Evolutionary conservation across 163 green algal species (phyloP).

Genomic region (Scenedesmus sp.): DNA sequence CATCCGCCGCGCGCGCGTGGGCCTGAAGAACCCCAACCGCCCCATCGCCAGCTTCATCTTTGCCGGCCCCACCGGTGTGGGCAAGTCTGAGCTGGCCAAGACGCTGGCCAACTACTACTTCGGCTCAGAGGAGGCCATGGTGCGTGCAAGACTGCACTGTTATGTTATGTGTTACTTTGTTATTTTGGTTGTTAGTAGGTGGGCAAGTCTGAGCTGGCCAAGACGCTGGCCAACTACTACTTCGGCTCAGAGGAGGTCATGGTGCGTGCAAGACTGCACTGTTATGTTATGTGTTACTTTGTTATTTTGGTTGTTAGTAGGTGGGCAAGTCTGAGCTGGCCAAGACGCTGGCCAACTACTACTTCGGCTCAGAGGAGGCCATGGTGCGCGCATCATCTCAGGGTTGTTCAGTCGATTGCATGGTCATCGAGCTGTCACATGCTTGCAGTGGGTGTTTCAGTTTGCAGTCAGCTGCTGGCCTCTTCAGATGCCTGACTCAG

Average conservation of each 20-base stretch:
- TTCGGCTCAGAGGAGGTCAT: constrained; percentile 98
- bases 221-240: constrained; percentile 99
- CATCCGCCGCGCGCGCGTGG: constrained; percentile 93
- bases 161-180: not conserved
- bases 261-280: constrained; percentile 55
- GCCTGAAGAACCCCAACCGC: constrained; percentile 98
- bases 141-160: constrained; percentile 1
- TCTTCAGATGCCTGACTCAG: no score
- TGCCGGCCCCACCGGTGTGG: constrained; percentile 95
- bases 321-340: constrained; percentile 99
- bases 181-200: not conserved
- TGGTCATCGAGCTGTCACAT: no score
- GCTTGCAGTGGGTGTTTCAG: no score
- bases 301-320: no score
- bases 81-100: constrained; percentile 99
- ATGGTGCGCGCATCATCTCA: constrained; percentile 72
- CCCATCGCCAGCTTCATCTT: constrained; percentile 98
- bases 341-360: constrained; percentile 99
- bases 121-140: constrained; percentile 97
- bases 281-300: no score
- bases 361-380: constrained; percentile 98
- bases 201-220: constrained; percentile 99
- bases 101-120: constrained; percentile 99
- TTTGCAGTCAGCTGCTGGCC: no score
- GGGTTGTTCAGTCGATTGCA: no score